A percentile compares a stretch with the other conserved stretches of the same genome.
phyloP scores from a whole-genome alignment of 371 early-diverging fungal genomes.

The Actinomucor elegans region DNA sequence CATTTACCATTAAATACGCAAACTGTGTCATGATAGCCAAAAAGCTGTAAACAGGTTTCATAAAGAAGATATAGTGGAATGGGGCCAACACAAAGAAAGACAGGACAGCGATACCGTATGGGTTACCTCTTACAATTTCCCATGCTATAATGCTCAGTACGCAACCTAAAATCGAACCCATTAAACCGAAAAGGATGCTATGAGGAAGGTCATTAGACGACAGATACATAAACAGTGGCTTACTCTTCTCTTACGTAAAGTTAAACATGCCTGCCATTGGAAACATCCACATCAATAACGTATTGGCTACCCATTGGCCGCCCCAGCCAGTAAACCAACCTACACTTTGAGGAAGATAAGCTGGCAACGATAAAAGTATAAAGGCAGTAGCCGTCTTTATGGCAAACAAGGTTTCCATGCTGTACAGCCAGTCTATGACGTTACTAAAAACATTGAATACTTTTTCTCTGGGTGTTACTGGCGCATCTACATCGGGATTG shows the following conservation, averaged over 20 bases:
- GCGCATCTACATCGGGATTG: conserved; percentile 44
- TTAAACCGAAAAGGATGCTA: conserved; percentile 26
- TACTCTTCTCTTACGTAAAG: conserved; percentile 34
- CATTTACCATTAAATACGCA: conserved; percentile 25
- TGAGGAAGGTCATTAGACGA: too few species aligned
- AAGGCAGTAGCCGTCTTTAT: conserved; percentile 35
- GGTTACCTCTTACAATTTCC: conserved; percentile 42
- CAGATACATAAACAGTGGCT: too few species aligned
- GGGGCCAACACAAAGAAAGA: conserved; percentile 21
- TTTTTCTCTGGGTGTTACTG: conserved; percentile 18
- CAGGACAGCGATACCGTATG: conserved; percentile 36
- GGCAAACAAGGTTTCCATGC: conserved; percentile 28
- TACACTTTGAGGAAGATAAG: conserved; percentile 25
- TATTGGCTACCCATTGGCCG: conserved; percentile 44
- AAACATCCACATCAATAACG: conserved; percentile 38
- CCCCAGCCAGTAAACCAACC: conserved; percentile 40
- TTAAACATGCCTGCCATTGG: conserved; percentile 39
- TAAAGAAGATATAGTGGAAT: conserved; percentile 31
- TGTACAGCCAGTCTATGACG: conserved; percentile 22
- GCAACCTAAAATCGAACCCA: conserved; percentile 33
- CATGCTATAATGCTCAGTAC: conserved; percentile 41
- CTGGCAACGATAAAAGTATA: conserved; percentile 31
- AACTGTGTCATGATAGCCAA: conserved; percentile 29
- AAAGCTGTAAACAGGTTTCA: conserved; percentile 11
- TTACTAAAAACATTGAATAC: conserved; percentile 16